A percentile compares a stretch with the other conserved stretches of the same genome.
Evolutionary conservation across 2,329 filamentous ascomycete genomes (phyloP).

Genomic region (Trichoderma lentiforme): DNA sequence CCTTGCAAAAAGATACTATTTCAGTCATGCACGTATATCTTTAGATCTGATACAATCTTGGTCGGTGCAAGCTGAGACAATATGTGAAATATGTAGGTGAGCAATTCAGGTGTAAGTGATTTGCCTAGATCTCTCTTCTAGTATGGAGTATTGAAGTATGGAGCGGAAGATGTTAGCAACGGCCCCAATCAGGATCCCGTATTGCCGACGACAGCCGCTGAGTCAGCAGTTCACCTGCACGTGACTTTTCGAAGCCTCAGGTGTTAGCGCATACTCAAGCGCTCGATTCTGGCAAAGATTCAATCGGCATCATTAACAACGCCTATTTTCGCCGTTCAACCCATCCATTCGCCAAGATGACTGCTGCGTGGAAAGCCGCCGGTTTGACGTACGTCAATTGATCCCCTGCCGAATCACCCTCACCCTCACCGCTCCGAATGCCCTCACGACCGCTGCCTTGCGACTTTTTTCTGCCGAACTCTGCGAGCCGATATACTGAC

Average conservation of each 20-base stretch:
- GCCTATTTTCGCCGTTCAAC: conserved; percentile 28
- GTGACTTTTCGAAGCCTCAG: conserved; percentile 30
- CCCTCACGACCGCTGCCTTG: background rate
- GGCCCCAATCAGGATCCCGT: background rate
- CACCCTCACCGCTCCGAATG: background rate
- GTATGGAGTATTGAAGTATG: too few species aligned
- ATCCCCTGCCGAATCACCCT: conserved; percentile 15
- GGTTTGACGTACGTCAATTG: conserved; percentile 79
- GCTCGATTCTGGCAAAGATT: conserved; percentile 37
- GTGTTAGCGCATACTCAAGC: conserved; percentile 26
- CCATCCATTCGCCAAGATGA: conserved; percentile 66
- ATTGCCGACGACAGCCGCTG: background rate
- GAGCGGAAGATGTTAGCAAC: background rate
- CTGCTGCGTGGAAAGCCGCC: conserved; percentile 97
- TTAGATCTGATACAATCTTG: background rate
- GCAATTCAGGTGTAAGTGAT: background rate
- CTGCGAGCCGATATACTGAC: conserved; percentile 31
- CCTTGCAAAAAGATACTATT: background rate
- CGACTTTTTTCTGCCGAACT: background rate
- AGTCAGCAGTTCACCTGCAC: background rate
- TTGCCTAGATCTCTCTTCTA: too few species aligned
- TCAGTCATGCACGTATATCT: background rate
- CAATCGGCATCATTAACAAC: conserved; percentile 34
- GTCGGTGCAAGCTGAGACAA: background rate
- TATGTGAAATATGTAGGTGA: background rate